Conservation (phyloP, 2,329 filamentous ascomycete species). For the Rhytidhysteron rufulum region DNA sequence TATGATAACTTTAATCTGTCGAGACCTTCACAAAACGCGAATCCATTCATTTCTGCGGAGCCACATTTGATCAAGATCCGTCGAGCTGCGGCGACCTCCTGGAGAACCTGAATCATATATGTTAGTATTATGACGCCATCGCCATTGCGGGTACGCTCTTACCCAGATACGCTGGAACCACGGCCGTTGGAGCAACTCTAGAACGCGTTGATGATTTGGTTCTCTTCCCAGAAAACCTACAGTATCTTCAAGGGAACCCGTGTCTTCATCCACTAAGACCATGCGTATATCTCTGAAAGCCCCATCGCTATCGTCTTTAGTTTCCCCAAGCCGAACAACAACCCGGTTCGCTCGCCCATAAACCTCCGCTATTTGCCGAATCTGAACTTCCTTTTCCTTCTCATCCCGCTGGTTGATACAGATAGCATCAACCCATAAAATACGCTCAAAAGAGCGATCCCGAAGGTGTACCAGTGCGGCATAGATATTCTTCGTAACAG, state of each 20-base stretch:
- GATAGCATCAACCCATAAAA: constrained; percentile 2
- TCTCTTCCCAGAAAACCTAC: neutral
- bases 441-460: neutral
- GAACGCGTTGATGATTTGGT: constrained; percentile 1
- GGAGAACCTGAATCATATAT: neutral
- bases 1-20: neutral
- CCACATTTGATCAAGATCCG: neutral
- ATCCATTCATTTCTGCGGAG: neutral
- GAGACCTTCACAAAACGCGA: neutral
- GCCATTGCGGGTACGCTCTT: neutral
- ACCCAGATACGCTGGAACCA: constrained; percentile 1
- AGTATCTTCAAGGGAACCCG: no score
- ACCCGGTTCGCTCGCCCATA: neutral
- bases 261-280: neutral
- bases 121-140: neutral
- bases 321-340: constrained; percentile 2
- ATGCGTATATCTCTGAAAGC: neutral
- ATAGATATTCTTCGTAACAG: neutral
- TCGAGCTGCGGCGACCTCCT: neutral
- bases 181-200: neutral
- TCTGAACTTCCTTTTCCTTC: neutral
- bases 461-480: neutral
- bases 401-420: constrained; percentile 4
- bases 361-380: constrained; percentile 1
- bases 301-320: constrained; percentile 1